A percentile compares a stretch with the other conserved stretches of the same genome.
Evolutionary conservation across 148 eudicot genomes (phyloP).

Genomic region (Persicaria maculosa): DNA sequence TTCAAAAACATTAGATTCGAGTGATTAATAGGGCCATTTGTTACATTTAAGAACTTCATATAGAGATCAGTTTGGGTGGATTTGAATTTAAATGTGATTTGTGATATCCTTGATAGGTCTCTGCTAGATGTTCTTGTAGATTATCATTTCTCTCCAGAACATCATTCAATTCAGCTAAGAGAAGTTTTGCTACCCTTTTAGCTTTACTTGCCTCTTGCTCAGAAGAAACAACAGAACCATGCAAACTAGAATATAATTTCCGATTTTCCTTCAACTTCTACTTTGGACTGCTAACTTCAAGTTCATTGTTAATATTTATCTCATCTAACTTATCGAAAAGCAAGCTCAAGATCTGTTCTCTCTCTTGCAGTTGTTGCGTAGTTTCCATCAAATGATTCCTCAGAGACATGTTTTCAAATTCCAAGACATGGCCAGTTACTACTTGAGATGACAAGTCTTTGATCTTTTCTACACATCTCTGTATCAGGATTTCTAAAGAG

Average conservation of each 20-base stretch:
- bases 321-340: slow-evolving; percentile 41
- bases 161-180: slow-evolving; percentile 91
- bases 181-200: slow-evolving; percentile 81
- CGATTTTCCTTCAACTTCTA: slow-evolving; percentile 54
- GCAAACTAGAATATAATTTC: slow-evolving; percentile 47
- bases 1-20: too few species aligned
- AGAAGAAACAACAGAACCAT: slow-evolving; percentile 32
- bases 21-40: too few species aligned
- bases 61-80: too few species aligned
- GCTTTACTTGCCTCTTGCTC: slow-evolving; percentile 72
- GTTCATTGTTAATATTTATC: slow-evolving; percentile 32
- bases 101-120: too few species aligned
- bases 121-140: slow-evolving; percentile 76
- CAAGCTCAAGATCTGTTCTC: slow-evolving; percentile 42
- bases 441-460: slow-evolving; percentile 36
- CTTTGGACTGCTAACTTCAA: slow-evolving; percentile 44
- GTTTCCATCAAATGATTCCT: slow-evolving; percentile 49
- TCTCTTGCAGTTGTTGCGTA: slow-evolving; percentile 46
- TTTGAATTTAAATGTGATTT: too few species aligned
- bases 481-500: slow-evolving; percentile 46
- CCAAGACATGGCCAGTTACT: slow-evolving; percentile 37
- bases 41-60: too few species aligned
- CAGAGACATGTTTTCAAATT: slow-evolving; percentile 48
- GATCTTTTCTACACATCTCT: slow-evolving; percentile 50
- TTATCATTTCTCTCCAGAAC: slow-evolving; percentile 92